Evolutionary conservation across 2,329 filamentous ascomycete genomes (phyloP).

Genomic region (Colletotrichum tamarilloi): DNA sequence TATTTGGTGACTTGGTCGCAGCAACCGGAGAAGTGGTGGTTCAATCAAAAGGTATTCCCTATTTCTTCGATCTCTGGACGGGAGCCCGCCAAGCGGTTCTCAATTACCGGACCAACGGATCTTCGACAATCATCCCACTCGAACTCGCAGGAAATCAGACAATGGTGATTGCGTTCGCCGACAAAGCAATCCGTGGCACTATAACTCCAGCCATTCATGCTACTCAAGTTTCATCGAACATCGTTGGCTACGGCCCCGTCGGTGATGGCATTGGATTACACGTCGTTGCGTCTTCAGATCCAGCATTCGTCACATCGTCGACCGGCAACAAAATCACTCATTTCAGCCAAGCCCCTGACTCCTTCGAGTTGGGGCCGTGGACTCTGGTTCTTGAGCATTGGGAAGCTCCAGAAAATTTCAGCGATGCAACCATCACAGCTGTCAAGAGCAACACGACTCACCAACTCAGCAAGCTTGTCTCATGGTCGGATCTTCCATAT

Average conservation of each 20-base stretch:
- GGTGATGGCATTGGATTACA: not conserved
- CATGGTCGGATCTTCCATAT: conserved; percentile 16
- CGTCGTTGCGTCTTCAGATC: not conserved
- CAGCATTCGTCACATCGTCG: no score
- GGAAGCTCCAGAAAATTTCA: conserved; percentile 24
- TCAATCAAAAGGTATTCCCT: not conserved
- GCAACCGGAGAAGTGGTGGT: conserved; percentile 10
- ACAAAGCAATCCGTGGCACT: not conserved
- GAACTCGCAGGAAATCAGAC: conserved; percentile 24
- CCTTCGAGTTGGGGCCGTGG: conserved; percentile 18
- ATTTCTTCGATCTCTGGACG: conserved; percentile 25
- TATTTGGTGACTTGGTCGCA: not conserved
- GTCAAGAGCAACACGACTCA: conserved; percentile 25
- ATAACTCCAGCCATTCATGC: not conserved
- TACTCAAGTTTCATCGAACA: not conserved
- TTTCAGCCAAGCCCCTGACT: not conserved
- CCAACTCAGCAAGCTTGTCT: not conserved
- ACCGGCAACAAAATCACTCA: no score
- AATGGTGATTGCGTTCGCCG: conserved; percentile 1
- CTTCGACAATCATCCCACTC: conserved; percentile 8
- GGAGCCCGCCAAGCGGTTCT: conserved; percentile 2
- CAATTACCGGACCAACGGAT: not conserved
- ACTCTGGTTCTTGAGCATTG: conserved; percentile 19
- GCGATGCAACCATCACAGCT: not conserved
- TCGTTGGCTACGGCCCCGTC: not conserved